Evolutionary conservation across 2,329 filamentous ascomycete genomes (phyloP).

Genomic region (Colletotrichum phormii): DNA sequence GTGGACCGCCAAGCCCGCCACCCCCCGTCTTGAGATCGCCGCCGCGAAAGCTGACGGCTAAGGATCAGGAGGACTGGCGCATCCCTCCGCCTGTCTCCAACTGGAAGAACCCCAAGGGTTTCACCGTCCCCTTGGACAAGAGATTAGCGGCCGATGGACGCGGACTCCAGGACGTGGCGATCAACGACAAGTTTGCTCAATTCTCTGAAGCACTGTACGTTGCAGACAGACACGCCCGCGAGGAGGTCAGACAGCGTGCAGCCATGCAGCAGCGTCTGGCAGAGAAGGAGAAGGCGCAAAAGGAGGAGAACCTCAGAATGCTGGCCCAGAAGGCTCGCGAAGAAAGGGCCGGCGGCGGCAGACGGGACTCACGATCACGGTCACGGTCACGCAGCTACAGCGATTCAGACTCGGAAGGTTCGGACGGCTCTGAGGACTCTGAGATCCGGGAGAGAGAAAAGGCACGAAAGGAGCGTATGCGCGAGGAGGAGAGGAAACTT

Average conservation of each 20-base stretch:
- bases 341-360: constrained; percentile 71
- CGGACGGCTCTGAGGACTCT: constrained; percentile 72
- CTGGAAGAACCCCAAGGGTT: constrained; percentile 99
- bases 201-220: constrained; percentile 95
- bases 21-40: constrained; percentile 96
- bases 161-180: constrained; percentile 90
- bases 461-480: constrained; percentile 79
- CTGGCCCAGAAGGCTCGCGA: constrained; percentile 93
- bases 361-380: constrained; percentile 56
- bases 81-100: constrained; percentile 90
- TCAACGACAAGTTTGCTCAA: constrained; percentile 98
- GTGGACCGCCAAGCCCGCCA: constrained; percentile 90
- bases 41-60: constrained; percentile 92
- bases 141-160: constrained; percentile 93
- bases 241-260: constrained; percentile 92
- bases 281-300: constrained; percentile 95
- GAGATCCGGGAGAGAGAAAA: constrained; percentile 81
- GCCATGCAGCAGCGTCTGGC: constrained; percentile 96
- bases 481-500: constrained; percentile 89
- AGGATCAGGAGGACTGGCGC: constrained; percentile 97
- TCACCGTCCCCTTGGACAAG: constrained; percentile 96
- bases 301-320: constrained; percentile 90
- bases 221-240: constrained; percentile 92
- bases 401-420: constrained; percentile 60
- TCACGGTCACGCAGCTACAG: constrained; percentile 63